Percentiles rank a stretch among this genome's conserved stretches.
Evolutionary conservation across 2,329 filamentous ascomycete species (phyloP).

Genomic region (Dendryphion nanum): DNA sequence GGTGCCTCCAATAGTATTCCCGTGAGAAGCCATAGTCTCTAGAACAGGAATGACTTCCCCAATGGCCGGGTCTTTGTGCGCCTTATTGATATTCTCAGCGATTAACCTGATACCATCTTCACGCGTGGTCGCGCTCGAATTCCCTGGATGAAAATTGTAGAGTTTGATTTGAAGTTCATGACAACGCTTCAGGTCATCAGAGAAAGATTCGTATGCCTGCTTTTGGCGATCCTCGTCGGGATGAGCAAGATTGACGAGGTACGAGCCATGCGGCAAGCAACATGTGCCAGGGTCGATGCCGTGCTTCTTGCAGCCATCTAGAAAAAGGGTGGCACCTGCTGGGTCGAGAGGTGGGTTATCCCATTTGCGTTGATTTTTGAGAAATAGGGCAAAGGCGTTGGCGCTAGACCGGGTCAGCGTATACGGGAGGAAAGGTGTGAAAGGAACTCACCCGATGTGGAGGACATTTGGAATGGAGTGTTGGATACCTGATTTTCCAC

Average conservation of each 20-base stretch:
- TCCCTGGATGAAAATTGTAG: constrained; percentile 99
- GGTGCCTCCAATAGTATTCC: constrained; percentile 80
- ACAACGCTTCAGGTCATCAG: constrained; percentile 85
- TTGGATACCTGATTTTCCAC: constrained; percentile 66
- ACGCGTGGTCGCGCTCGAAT: constrained; percentile 64
- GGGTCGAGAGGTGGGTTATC: constrained; percentile 72
- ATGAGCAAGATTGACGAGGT: constrained; percentile 94
- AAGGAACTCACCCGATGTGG: constrained; percentile 61
- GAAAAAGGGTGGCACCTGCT: constrained; percentile 69
- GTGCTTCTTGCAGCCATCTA: constrained; percentile 64
- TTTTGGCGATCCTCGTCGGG: constrained; percentile 74
- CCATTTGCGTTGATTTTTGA: constrained; percentile 98
- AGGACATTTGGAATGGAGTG: constrained; percentile 78
- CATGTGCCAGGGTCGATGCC: constrained; percentile 69
- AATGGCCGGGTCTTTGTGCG: constrained; percentile 67
- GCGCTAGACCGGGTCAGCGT: constrained; percentile 53
- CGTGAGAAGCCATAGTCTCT: constrained; percentile 89
- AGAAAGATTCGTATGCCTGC: constrained; percentile 81
- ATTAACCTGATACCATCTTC: constrained; percentile 74
- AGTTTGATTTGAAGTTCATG: constrained; percentile 80
- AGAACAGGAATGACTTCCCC: constrained; percentile 76
- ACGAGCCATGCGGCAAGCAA: constrained; percentile 91
- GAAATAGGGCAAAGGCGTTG: constrained; percentile 90
- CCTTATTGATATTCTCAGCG: constrained; percentile 76
- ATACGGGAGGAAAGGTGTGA: no score